These are phyloP conservation scores for Carnegiea gigantea DNA, from an alignment of 179 eudicot genomes.

Conservation along the genomic window DNA sequence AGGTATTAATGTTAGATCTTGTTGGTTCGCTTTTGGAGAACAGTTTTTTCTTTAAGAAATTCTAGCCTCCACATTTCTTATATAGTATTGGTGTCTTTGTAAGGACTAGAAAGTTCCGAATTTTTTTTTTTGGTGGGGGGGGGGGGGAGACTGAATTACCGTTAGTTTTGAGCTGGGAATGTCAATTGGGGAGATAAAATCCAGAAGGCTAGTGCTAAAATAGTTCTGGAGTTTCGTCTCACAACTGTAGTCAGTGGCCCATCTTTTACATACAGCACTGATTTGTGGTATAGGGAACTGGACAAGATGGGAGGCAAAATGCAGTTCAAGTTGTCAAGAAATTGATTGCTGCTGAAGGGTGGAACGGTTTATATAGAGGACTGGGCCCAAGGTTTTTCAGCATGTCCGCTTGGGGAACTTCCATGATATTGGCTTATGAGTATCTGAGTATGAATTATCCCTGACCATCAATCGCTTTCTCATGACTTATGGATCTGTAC, in stretches of 20 bases:
- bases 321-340: slow-evolving; percentile 72
- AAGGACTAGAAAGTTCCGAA: no score
- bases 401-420: slow-evolving; percentile 99
- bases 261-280: not conserved
- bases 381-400: slow-evolving; percentile 96
- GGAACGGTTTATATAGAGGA: slow-evolving; percentile 94
- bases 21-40: not conserved
- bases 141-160: not conserved
- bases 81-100: no score
- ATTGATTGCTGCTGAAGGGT: slow-evolving; percentile 81
- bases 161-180: not conserved
- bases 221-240: not conserved
- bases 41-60: not conserved
- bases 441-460: slow-evolving; percentile 64
- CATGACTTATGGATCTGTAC: not conserved
- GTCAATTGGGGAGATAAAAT: no score
- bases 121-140: not conserved
- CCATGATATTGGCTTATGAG: slow-evolving; percentile 95
- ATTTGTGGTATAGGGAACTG: slow-evolving; percentile 53
- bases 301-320: slow-evolving; percentile 55
- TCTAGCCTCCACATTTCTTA: not conserved
- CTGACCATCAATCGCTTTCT: not conserved
- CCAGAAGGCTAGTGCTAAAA: not conserved
- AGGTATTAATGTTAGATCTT: not conserved
- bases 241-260: not conserved